Conservation (phyloP, 176 grass and related monocot genomes). For the Oryza meridionalis region DNA sequence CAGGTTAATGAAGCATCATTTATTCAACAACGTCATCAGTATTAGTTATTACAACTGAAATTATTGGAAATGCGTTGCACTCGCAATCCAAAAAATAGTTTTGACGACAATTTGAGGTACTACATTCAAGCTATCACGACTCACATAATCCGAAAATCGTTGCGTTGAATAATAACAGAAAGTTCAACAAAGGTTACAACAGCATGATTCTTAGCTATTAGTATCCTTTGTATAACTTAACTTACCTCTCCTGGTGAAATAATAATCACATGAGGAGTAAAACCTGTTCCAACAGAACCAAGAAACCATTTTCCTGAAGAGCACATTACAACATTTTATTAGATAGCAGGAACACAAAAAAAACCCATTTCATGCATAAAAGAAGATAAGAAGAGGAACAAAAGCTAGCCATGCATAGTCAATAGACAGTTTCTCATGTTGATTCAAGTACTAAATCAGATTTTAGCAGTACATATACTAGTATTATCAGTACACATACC, state of each 20-base stretch:
- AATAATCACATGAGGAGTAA: slow-evolving; percentile 94
- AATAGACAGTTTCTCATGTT: not conserved
- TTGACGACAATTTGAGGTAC: not conserved
- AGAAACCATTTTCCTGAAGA: slow-evolving; percentile 92
- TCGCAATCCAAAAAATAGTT: slow-evolving; percentile 20
- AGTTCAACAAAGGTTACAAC: not conserved
- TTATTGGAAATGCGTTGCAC: not conserved
- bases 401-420: not conserved
- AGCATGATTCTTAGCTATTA: not conserved
- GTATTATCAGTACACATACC: not conserved
- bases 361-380: not conserved
- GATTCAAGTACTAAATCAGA: slow-evolving; percentile 11
- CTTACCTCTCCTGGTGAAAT: slow-evolving; percentile 84
- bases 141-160: not conserved
- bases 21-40: not conserved
- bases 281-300: slow-evolving; percentile 92
- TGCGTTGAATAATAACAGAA: not conserved
- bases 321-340: not conserved
- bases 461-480: not conserved
- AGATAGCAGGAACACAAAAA: slow-evolving; percentile 7
- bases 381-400: not conserved
- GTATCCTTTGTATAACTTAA: not conserved
- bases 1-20: not conserved
- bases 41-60: slow-evolving; percentile 4
- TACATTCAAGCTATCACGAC: slow-evolving; percentile 3